Conservation (phyloP, 139 green algal genomes). For the Chlorella sp. region DNA sequence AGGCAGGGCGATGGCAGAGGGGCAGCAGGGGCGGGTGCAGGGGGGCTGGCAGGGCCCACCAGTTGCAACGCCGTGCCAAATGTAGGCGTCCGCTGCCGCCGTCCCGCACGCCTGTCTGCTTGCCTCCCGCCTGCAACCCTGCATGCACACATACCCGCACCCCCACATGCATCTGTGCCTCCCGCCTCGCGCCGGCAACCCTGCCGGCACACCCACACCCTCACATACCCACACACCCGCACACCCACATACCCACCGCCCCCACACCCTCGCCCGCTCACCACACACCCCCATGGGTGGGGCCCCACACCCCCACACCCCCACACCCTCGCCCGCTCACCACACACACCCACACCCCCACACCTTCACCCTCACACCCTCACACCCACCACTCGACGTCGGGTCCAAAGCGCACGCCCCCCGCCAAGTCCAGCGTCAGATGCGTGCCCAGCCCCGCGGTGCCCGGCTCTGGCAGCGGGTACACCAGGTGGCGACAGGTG, state of each 20-base stretch:
- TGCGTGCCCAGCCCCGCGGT: constrained; percentile 85
- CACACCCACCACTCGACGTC: constrained; percentile 86
- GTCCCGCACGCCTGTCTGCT: too few relatives aligned
- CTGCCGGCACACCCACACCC: too few relatives aligned
- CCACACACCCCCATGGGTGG: neutral
- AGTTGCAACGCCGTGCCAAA: neutral
- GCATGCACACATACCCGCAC: too few relatives aligned
- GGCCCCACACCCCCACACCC: too few relatives aligned
- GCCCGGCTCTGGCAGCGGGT: constrained; percentile 82
- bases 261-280: too few relatives aligned
- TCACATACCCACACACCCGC: neutral
- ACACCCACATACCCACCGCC: constrained; percentile 13
- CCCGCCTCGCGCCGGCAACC: too few relatives aligned
- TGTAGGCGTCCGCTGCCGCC: too few relatives aligned
- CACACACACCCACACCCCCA: too few relatives aligned
- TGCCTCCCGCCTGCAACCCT: too few relatives aligned
- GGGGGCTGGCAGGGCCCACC: neutral
- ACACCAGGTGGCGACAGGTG: constrained; percentile 83
- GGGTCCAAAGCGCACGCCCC: constrained; percentile 84
- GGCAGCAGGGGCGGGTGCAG: neutral
- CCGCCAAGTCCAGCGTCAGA: constrained; percentile 87
- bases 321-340: too few relatives aligned
- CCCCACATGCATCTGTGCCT: too few relatives aligned
- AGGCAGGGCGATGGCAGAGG: neutral
- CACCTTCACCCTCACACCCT: neutral